Percentiles rank a stretch among this genome's conserved stretches.
phyloP scores from a whole-genome alignment of 805 yeast genomes.

The Blastobotrys mokoenaii region DNA sequence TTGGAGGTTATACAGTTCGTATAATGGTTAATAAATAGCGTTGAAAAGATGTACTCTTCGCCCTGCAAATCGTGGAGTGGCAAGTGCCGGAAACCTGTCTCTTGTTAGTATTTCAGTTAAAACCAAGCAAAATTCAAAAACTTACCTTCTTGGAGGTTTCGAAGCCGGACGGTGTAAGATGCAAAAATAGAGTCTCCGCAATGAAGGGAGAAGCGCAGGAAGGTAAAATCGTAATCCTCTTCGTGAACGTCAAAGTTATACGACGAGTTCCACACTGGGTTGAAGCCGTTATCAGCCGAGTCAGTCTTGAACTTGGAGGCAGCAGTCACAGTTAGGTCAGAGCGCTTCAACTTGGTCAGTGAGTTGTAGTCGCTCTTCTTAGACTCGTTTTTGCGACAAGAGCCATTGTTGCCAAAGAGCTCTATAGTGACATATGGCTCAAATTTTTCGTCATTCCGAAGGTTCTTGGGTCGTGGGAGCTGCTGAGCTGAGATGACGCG shows the following conservation, averaged over 20 bases:
- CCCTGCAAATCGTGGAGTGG: constrained; percentile 74
- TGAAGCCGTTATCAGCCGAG: constrained; percentile 60
- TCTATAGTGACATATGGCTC: constrained; percentile 61
- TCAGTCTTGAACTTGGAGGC: constrained; percentile 11
- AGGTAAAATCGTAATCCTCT: constrained; percentile 26
- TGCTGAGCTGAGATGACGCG: constrained; percentile 75
- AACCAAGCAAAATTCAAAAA: too few relatives aligned
- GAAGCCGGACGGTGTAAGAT: constrained; percentile 48
- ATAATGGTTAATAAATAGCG: constrained; percentile 43
- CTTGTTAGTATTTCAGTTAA: too few relatives aligned
- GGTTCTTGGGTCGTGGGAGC: constrained; percentile 59
- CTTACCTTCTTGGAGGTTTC: constrained; percentile 67
- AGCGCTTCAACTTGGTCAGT: neutral
- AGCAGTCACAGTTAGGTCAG: constrained; percentile 5
- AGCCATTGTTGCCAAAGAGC: constrained; percentile 35
- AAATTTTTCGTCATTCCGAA: constrained; percentile 38
- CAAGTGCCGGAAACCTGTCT: constrained; percentile 71
- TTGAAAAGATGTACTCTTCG: constrained; percentile 60
- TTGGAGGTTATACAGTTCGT: neutral
- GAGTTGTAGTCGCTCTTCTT: neutral
- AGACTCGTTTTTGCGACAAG: neutral
- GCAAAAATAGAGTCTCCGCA: constrained; percentile 41
- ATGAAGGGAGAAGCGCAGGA: constrained; percentile 29
- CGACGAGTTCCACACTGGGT: constrained; percentile 69
- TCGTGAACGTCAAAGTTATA: constrained; percentile 37